Percentiles rank a stretch among this genome's conserved stretches.
Evolutionary conservation across 495 filamentous ascomycete genomes (phyloP).

Genomic region (Podospora appendiculata): DNA sequence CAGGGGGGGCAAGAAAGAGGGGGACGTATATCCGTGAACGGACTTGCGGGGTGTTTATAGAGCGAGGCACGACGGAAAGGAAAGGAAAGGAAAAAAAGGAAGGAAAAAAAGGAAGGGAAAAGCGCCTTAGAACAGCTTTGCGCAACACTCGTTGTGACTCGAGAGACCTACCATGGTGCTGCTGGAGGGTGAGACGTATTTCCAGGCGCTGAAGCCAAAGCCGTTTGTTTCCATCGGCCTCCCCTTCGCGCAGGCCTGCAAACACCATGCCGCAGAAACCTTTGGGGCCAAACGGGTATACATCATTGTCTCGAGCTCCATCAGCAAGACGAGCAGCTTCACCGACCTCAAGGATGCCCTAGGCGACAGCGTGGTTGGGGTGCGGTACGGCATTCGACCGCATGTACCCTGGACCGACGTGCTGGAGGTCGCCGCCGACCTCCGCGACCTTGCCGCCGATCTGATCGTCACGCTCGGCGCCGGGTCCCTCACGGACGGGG

Average conservation of each 20-base stretch:
- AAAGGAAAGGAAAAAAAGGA: no score
- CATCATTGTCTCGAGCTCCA: constrained; percentile 52
- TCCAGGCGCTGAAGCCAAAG: constrained; percentile 27
- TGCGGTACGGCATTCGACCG: constrained; percentile 48
- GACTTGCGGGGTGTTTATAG: no score
- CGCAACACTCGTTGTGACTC: no score
- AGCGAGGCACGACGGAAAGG: no score
- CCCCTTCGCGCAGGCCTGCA: constrained; percentile 42
- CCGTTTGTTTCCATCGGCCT: constrained; percentile 40
- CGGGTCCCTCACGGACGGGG: constrained; percentile 53
- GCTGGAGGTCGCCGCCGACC: constrained; percentile 44
- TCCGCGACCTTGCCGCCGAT: constrained; percentile 41
- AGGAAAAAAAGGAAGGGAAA: no score
- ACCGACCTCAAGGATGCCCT: constrained; percentile 37
- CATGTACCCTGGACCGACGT: constrained; percentile 56
- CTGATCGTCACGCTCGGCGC: constrained; percentile 53
- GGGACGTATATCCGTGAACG: no score
- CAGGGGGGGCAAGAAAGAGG: no score
- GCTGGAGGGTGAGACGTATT: constrained; percentile 17
- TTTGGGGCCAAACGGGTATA: constrained; percentile 49
- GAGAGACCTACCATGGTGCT: not conserved
- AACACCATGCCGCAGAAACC: constrained; percentile 40
- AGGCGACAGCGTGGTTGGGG: constrained; percentile 41
- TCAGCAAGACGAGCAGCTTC: constrained; percentile 47
- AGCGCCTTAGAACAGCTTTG: no score